These are phyloP conservation scores for Geosmithia putterillii DNA, from an alignment of 2,329 filamentous ascomycete genomes.

Conservation along the genomic window DNA sequence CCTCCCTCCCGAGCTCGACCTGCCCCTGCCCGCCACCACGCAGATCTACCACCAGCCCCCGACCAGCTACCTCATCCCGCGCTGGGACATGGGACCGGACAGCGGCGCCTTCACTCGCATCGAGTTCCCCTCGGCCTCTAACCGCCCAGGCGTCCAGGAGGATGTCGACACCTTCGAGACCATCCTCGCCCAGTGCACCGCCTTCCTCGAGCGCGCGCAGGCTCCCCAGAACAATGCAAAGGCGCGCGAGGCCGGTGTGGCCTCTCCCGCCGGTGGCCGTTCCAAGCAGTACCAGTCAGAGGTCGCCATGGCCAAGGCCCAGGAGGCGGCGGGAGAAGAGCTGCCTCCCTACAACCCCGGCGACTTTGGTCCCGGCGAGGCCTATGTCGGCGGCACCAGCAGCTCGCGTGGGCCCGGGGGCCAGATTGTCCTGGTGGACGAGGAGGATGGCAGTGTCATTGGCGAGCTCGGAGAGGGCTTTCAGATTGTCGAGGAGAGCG, in stretches of 20 bases:
- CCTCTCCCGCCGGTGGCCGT: too few species aligned
- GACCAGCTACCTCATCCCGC: slow-evolving; percentile 82
- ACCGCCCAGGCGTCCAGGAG: slow-evolving; percentile 66
- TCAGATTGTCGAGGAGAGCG: slow-evolving; percentile 63
- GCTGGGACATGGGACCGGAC: slow-evolving; percentile 85
- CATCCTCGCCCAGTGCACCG: slow-evolving; percentile 93
- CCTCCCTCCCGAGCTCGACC: slow-evolving; percentile 84
- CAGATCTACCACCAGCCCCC: slow-evolving; percentile 96
- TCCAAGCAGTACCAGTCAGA: slow-evolving; percentile 6
- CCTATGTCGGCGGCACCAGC: slow-evolving; percentile 53
- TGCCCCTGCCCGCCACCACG: slow-evolving; percentile 86
- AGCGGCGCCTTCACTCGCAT: slow-evolving; percentile 86
- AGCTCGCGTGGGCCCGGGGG: slow-evolving; percentile 40
- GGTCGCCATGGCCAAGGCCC: slow-evolving; percentile 22
- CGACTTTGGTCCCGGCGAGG: slow-evolving; percentile 68
- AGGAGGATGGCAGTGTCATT: slow-evolving; percentile 91
- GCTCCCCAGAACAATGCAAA: slow-evolving; percentile 32
- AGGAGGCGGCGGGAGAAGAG: slow-evolving; percentile 27
- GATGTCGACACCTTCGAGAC: slow-evolving; percentile 96
- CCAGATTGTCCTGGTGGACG: slow-evolving; percentile 84
- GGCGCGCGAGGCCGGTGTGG: slow-evolving; percentile 16
- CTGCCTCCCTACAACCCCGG: slow-evolving; percentile 66
- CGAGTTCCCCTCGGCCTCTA: slow-evolving; percentile 69
- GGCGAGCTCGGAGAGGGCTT: slow-evolving; percentile 81
- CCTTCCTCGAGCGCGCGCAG: slow-evolving; percentile 76